Base-by-base conservation (phyloP, 306 rosid species). In the Quercus mongolica region DNA sequence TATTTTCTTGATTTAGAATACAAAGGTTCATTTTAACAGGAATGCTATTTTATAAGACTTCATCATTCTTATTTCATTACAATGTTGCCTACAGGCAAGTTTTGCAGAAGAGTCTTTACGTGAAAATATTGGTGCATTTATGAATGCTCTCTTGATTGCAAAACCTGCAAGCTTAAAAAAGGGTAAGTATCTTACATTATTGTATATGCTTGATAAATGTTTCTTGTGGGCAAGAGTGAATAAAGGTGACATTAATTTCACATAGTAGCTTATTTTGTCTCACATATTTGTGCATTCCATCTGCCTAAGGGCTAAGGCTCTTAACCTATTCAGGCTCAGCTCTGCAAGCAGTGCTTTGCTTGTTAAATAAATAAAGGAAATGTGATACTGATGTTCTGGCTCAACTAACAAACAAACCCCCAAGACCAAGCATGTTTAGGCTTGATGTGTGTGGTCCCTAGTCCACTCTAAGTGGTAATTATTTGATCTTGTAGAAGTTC, bases 51-150 rank as follows among this genome's bases (percentile, higher is more conserved):
- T 56, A 31, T 28, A 54, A 68, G 56, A 81, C 63, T 35, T 73
- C 41, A 31, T 55, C 19, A 15, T 46, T 35, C 68, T 77, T 61
- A 46, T 74, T 59, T 64, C 35, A 68, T 41, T 81, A 54, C 23
- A 56, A 74, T 81, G 21, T 73, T 81, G 64, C 75, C 82, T 77
- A 58, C 90, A 95, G 99, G 96, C 84, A 59, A 90, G 94, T 86
- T 90, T 85, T 80, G 78, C 87, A 17, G 99, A 95, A 75, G 96
- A 95, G 31, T 74, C 84, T 58, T 74, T 95, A 73, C 92, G 93
- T n/a, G 97, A 90, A 84, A 95, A 95, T 85, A 82, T 95, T n/a
- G 94, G 99, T 64, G 98, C 98, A 70, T 91, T 95, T 83, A 87
- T 91, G 87, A 93, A 92, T 82, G 89, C 98, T 81, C 88, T 95